These are phyloP conservation scores for Venturia pyrina DNA, from an alignment of 2,329 filamentous ascomycete species.

Conservation along the genomic window DNA sequence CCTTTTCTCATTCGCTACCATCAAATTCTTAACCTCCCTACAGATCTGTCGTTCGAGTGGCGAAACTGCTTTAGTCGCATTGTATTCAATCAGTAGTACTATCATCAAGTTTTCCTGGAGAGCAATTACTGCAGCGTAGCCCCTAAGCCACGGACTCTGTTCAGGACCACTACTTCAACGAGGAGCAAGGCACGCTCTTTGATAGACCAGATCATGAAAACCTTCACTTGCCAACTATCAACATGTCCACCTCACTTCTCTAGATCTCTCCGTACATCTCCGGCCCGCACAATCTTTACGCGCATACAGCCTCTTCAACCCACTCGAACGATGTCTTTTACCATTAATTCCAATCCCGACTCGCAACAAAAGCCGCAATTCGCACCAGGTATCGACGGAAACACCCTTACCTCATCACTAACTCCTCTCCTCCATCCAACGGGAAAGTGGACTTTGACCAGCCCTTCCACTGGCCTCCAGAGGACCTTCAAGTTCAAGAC, in stretches of 20 bases:
- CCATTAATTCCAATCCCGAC: not conserved
- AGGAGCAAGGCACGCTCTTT: not conserved
- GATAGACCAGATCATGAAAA: not conserved
- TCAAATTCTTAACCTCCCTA: too few relatives aligned
- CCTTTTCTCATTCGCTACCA: too few relatives aligned
- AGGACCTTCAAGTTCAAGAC: constrained; percentile 13
- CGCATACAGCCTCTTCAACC: not conserved
- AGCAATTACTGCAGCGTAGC: not conserved
- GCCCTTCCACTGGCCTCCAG: constrained; percentile 4
- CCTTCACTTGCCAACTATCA: not conserved
- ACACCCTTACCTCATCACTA: not conserved
- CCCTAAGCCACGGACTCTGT: not conserved
- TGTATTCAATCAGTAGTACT: too few relatives aligned
- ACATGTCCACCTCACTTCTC: constrained; percentile 2
- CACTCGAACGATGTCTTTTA: not conserved
- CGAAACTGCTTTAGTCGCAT: too few relatives aligned
- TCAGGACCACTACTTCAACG: not conserved
- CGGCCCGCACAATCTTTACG: not conserved
- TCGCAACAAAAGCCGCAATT: not conserved
- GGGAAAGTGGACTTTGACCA: not conserved
- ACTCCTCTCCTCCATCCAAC: constrained; percentile 1
- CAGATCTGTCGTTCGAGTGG: too few relatives aligned
- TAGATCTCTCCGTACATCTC: not conserved
- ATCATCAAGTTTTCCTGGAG: too few relatives aligned
- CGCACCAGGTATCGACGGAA: not conserved